Base-by-base conservation (phyloP, 371 early-diverging fungal species). In the Mortierella sp. region DNA sequence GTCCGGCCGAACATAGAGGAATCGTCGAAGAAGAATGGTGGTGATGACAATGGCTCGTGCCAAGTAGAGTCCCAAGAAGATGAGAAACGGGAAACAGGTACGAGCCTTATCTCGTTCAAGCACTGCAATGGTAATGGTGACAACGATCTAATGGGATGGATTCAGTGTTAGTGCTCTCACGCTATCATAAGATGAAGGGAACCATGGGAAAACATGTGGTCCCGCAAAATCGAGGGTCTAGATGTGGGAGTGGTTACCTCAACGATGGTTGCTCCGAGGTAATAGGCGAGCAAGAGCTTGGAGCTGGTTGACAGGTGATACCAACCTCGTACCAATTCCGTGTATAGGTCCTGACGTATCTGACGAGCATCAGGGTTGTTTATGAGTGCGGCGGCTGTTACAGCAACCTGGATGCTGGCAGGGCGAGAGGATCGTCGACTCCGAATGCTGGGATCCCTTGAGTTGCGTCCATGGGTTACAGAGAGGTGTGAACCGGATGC, bases 301-400 rank as follows among this genome's bases (percentile, higher is more conserved):
- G 76, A 76, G 40, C 76, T 61, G 28, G 65, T 68, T 45, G 69
- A 68, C 45, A 76, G 69, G 21, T 59, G 56, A 37, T 45, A 57
- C 76, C 76, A 76, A 2, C 76, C 68, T 1, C 34, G 27, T 6
- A 64, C 57, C 17, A 76, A 46, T 13, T 76, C 76, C 5, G 39
- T 12, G 10, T 60, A 68, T 13, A 76, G 16, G 34, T 68, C 49
- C 37, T 44, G 27, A 4, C 76, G 64, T 34, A 76, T 41, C 37
- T 54, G 44, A 40, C 76, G 40, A 19, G 65, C 76, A 14, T 53
- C 58, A 12, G 76, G 31, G 37, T 60, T 61, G 41, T 44, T 46
- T 13, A 60, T 49, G 9, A 76, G 55, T 1, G 66, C 76, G 0
- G 65, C 34, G 2, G 65, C 69, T 14, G 69, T 57, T 8, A 45